Percentiles rank a stretch among this genome's conserved stretches.
These are phyloP conservation scores for Stropharia rugosoannulata DNA, from an alignment of 768 basidiomycete species.

Conservation along the genomic window DNA sequence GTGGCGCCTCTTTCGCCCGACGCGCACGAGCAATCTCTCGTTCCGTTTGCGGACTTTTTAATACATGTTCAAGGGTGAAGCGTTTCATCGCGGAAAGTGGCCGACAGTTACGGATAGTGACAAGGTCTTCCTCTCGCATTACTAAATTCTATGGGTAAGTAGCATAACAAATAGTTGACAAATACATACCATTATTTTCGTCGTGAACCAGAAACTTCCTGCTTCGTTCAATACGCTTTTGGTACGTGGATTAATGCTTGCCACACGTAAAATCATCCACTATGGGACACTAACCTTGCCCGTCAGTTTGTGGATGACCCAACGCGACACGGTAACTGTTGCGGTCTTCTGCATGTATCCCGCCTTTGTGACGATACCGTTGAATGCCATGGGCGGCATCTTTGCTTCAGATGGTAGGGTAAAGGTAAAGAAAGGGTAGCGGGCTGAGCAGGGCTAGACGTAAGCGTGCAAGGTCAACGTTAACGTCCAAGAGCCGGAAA, in stretches of 20 bases:
- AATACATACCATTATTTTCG: constrained; percentile 59
- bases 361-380: constrained; percentile 75
- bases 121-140: constrained; percentile 66
- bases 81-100: constrained; percentile 79
- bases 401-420: not conserved
- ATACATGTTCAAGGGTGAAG: constrained; percentile 66
- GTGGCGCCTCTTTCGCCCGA: constrained; percentile 12
- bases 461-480: no score
- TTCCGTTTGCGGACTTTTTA: constrained; percentile 69
- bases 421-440: not conserved
- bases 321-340: constrained; percentile 78
- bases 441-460: not conserved
- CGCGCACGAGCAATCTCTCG: constrained; percentile 40
- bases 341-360: constrained; percentile 85
- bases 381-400: constrained; percentile 81
- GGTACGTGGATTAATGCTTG: not conserved
- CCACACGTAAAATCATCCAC: not conserved
- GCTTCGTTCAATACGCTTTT: constrained; percentile 67
- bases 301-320: constrained; percentile 68
- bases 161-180: not conserved
- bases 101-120: constrained; percentile 79
- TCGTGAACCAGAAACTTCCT: constrained; percentile 83
- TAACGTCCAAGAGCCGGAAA: no score
- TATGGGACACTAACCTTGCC: constrained; percentile 58
- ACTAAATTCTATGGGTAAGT: constrained; percentile 33